Evolutionary conservation across 805 yeast genomes (phyloP).

Genomic region (Candida methanosorbosa): DNA sequence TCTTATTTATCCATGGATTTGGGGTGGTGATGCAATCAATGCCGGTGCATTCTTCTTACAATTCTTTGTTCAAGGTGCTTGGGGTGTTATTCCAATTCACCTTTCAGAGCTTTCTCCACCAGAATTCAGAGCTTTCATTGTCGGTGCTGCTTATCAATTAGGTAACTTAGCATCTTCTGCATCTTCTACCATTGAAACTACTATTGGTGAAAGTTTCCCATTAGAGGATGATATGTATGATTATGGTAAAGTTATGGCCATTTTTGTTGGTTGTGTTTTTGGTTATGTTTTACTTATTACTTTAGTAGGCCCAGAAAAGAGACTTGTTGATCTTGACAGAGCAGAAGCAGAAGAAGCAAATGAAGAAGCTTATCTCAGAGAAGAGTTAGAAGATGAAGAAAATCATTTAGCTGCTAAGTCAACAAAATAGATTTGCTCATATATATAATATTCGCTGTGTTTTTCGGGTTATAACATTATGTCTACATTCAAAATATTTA

Average conservation of each 20-base stretch:
- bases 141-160: constrained; percentile 57
- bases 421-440: too few relatives aligned
- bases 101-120: constrained; percentile 55
- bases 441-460: too few relatives aligned
- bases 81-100: constrained; percentile 62
- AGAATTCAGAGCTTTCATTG: constrained; percentile 51
- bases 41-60: constrained; percentile 58
- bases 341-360: constrained; percentile 6
- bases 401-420: too few relatives aligned
- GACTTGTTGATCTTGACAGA: constrained; percentile 13
- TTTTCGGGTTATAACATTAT: too few relatives aligned
- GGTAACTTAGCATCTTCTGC: constrained; percentile 65
- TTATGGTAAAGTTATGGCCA: constrained; percentile 57
- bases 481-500: too few relatives aligned
- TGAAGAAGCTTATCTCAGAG: constrained; percentile 1
- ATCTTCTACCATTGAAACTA: constrained; percentile 59
- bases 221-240: constrained; percentile 26
- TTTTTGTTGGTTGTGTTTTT: constrained; percentile 57
- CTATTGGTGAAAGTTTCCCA: constrained; percentile 51
- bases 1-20: constrained; percentile 57
- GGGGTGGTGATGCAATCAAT: constrained; percentile 36
- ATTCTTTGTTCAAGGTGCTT: constrained; percentile 59
- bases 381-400: background rate
- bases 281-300: constrained; percentile 40
- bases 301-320: constrained; percentile 55